phyloP scores from a whole-genome alignment of 352 stramenopile species.

The Globisporangium viniferum region DNA sequence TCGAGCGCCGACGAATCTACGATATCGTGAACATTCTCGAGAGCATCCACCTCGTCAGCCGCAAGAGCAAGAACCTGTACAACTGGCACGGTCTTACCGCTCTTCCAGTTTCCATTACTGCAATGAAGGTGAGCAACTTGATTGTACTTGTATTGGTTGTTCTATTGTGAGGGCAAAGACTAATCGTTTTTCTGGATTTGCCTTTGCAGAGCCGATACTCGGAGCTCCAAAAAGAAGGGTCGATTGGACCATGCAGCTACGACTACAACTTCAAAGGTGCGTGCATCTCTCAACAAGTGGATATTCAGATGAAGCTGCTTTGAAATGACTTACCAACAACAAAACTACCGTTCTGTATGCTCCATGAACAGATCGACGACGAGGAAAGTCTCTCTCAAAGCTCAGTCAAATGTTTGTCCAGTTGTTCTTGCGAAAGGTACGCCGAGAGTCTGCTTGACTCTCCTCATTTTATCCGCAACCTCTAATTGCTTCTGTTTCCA shows the following conservation, averaged over 20 bases:
- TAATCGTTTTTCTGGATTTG: background rate
- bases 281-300: background rate
- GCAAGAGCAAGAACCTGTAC: slow-evolving; percentile 97
- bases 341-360: background rate
- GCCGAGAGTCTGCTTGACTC: background rate
- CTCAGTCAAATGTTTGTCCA: slow-evolving; percentile 95
- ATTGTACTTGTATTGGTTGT: background rate
- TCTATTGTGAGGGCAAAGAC: no score
- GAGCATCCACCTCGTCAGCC: slow-evolving; percentile 91
- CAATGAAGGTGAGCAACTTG: slow-evolving; percentile 57
- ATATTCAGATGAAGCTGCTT: background rate
- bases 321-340: background rate
- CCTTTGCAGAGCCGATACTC: slow-evolving; percentile 35
- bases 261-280: slow-evolving; percentile 70
- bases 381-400: slow-evolving; percentile 87
- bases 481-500: background rate
- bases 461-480: background rate
- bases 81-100: slow-evolving; percentile 81
- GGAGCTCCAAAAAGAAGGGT: slow-evolving; percentile 32
- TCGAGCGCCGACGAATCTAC: slow-evolving; percentile 95
- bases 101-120: slow-evolving; percentile 58
- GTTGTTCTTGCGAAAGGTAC: slow-evolving; percentile 90
- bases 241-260: slow-evolving; percentile 21
- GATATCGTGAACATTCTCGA: slow-evolving; percentile 99
- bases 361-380: slow-evolving; percentile 41